phyloP scores from a whole-genome alignment of 1,139 yeast species.

The Lodderomyces jiufengensis region DNA sequence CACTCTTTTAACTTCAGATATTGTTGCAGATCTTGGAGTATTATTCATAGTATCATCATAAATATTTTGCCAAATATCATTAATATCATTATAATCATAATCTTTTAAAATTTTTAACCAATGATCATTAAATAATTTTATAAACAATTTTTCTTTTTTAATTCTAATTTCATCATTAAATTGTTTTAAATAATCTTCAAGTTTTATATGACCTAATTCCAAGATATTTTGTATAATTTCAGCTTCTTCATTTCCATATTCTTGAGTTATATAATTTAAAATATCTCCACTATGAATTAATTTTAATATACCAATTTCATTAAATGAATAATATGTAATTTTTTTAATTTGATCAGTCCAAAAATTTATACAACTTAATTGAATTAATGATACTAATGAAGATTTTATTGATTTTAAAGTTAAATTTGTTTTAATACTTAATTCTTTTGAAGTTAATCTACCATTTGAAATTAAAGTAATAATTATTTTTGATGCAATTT shows the following conservation, averaged over 20 bases:
- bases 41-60: constrained; percentile 49
- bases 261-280: constrained; percentile 45
- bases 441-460: constrained; percentile 48
- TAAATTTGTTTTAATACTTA: constrained; percentile 39
- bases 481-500: constrained; percentile 54
- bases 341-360: constrained; percentile 43
- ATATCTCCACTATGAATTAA: constrained; percentile 78
- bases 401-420: constrained; percentile 47
- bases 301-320: constrained; percentile 61
- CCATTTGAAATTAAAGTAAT: constrained; percentile 59
- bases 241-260: constrained; percentile 49
- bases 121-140: constrained; percentile 50
- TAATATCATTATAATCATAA: constrained; percentile 44
- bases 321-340: constrained; percentile 51
- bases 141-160: constrained; percentile 35
- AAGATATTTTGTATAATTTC: constrained; percentile 70
- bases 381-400: constrained; percentile 61
- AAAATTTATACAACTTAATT: constrained; percentile 58
- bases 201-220: constrained; percentile 61
- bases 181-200: constrained; percentile 53
- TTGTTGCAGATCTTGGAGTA: constrained; percentile 50
- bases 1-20: constrained; percentile 59
- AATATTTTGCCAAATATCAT: constrained; percentile 55
- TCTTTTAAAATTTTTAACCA: constrained; percentile 47
- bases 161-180: constrained; percentile 22